These are phyloP conservation scores for Rickenella mellea DNA, from an alignment of 768 basidiomycete species.

Conservation along the genomic window DNA sequence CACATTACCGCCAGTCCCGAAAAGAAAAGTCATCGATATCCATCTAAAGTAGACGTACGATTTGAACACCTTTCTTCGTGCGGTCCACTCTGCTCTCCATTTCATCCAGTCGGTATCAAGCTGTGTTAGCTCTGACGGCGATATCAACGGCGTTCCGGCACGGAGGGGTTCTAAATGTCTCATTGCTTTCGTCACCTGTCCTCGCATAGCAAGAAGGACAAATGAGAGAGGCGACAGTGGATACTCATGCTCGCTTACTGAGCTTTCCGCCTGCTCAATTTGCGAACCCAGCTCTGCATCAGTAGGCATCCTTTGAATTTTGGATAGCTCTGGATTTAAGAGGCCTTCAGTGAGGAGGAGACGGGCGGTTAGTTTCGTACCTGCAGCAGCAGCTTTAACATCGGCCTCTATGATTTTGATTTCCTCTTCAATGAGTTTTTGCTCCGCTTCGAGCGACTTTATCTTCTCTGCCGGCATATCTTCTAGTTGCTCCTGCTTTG, in stretches of 20 bases:
- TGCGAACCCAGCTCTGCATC: slow-evolving; percentile 53
- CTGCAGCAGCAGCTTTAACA: slow-evolving; percentile 38
- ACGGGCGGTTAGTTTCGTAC: too few species aligned
- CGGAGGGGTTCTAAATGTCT: slow-evolving; percentile 56
- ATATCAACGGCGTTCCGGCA: slow-evolving; percentile 56
- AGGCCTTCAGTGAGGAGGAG: slow-evolving; percentile 13
- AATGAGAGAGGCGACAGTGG: slow-evolving; percentile 6
- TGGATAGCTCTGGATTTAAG: slow-evolving; percentile 45
- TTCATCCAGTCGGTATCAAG: slow-evolving; percentile 68
- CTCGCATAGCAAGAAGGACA: slow-evolving; percentile 6
- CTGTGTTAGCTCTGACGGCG: slow-evolving; percentile 56
- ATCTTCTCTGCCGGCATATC: slow-evolving; percentile 55
- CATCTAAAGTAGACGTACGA: slow-evolving; percentile 3
- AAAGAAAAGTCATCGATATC: neutral
- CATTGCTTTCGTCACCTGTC: slow-evolving; percentile 39
- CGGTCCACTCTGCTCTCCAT: slow-evolving; percentile 78
- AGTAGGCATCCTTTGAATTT: slow-evolving; percentile 56
- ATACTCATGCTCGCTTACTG: slow-evolving; percentile 32
- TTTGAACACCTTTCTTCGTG: slow-evolving; percentile 61
- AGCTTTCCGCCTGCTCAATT: slow-evolving; percentile 37
- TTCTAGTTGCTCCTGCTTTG: slow-evolving; percentile 67
- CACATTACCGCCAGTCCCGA: neutral
- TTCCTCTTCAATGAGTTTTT: slow-evolving; percentile 45
- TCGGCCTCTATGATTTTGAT: slow-evolving; percentile 44
- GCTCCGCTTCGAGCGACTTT: slow-evolving; percentile 48